These are phyloP conservation scores for Basipetospora chlamydospora DNA, from an alignment of 2,329 filamentous ascomycete genomes.

Conservation along the genomic window DNA sequence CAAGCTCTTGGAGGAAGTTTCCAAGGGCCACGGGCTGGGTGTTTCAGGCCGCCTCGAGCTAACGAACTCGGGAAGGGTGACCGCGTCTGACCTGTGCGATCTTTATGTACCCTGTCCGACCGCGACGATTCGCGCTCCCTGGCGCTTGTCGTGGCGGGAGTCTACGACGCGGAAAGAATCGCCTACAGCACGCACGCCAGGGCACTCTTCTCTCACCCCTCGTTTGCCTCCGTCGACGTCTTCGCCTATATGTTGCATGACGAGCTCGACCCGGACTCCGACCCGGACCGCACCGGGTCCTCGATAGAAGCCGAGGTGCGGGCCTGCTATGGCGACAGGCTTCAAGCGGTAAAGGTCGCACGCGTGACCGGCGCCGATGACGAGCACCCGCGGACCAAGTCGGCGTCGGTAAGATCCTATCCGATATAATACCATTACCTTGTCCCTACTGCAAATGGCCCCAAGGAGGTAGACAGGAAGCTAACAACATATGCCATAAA, in stretches of 20 bases:
- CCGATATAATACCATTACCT: too few relatives aligned
- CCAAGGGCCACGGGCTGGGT: too few relatives aligned
- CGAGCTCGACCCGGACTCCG: slow-evolving; percentile 1
- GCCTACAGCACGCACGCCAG: slow-evolving; percentile 7
- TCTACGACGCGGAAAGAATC: slow-evolving; percentile 8
- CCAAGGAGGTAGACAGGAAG: too few relatives aligned
- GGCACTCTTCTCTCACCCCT: slow-evolving; percentile 3
- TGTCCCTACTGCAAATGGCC: too few relatives aligned
- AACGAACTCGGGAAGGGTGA: slow-evolving; percentile 7
- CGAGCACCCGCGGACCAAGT: slow-evolving; percentile 8
- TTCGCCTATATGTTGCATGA: slow-evolving; percentile 8
- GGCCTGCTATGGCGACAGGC: slow-evolving; percentile 8
- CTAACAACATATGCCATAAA: too few relatives aligned
- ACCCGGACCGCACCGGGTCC: too few relatives aligned
- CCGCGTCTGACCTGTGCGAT: slow-evolving; percentile 8
- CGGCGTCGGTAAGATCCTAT: slow-evolving; percentile 1
- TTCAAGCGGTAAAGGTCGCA: slow-evolving; percentile 5
- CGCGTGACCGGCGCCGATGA: slow-evolving; percentile 1
- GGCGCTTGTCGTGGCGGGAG: slow-evolving; percentile 8
- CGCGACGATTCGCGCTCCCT: slow-evolving; percentile 7
- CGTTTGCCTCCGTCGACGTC: slow-evolving; percentile 8
- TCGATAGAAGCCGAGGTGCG: slow-evolving; percentile 7
- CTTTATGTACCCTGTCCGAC: slow-evolving; percentile 6
- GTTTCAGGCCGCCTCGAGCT: slow-evolving; percentile 7
- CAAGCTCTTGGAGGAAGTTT: too few relatives aligned